Evolutionary conservation across 108 stramenopile species (phyloP).

Genomic region (Heterococcus sp.): DNA sequence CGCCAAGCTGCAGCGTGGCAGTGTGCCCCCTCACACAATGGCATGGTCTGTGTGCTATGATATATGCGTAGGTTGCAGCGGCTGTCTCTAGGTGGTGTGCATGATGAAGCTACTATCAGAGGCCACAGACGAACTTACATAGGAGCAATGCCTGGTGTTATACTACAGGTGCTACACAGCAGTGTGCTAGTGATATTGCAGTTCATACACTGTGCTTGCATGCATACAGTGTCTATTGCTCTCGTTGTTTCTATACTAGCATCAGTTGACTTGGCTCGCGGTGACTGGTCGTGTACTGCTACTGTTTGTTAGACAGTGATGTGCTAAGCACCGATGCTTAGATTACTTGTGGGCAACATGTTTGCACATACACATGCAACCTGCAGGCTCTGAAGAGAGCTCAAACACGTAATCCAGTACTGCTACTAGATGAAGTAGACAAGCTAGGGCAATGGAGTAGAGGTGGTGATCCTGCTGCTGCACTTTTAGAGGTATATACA

Average conservation of each 20-base stretch:
- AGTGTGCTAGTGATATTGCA: no score
- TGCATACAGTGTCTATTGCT: no score
- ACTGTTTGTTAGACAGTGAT: no score
- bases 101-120: constrained; percentile 49
- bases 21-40: no score
- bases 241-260: no score
- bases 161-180: constrained; percentile 8
- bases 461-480: constrained; percentile 48
- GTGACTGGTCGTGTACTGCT: no score
- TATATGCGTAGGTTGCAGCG: constrained; percentile 10
- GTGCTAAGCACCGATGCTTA: no score
- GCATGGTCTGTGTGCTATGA: no score
- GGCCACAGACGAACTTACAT: constrained; percentile 51
- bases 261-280: no score
- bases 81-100: constrained; percentile 44
- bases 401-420: constrained; percentile 37
- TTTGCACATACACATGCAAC: not conserved
- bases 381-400: constrained; percentile 18
- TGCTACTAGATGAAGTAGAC: constrained; percentile 51
- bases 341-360: no score
- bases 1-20: no score
- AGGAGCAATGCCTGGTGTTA: constrained; percentile 20
- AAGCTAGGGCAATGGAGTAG: constrained; percentile 16
- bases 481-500: constrained; percentile 31
- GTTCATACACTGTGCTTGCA: no score